These are phyloP conservation scores for Spathaspora hagerdaliae DNA, from an alignment of 805 yeast species.

Conservation along the genomic window DNA sequence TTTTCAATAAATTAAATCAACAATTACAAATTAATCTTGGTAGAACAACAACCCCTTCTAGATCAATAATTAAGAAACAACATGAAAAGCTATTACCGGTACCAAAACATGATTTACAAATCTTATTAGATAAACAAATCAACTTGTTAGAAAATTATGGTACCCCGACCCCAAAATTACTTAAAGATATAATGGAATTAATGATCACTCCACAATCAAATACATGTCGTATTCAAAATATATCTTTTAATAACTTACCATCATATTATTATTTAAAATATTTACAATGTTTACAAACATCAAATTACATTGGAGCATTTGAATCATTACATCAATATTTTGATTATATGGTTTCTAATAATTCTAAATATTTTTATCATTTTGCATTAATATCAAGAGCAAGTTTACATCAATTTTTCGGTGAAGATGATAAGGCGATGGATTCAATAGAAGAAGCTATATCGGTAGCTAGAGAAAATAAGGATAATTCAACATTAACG, in stretches of 20 bases:
- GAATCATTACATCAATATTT: conserved; percentile 55
- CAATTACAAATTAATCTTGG: conserved; percentile 9
- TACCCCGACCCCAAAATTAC: conserved; percentile 42
- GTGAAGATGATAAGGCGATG: conserved; percentile 63
- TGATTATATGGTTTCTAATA: conserved; percentile 71
- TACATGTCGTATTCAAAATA: conserved; percentile 27
- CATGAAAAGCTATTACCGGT: conserved; percentile 27
- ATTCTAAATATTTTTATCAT: conserved; percentile 64
- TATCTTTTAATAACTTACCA: conserved; percentile 25
- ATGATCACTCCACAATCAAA: conserved; percentile 47
- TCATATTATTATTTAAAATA: conserved; percentile 55
- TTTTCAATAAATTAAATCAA: conserved; percentile 14
- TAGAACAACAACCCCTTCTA: conserved; percentile 3
- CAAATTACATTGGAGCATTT: conserved; percentile 59
- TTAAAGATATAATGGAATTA: conserved; percentile 37
- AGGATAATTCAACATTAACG: conserved; percentile 68
- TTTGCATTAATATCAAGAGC: conserved; percentile 74
- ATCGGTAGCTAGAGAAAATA: conserved; percentile 80
- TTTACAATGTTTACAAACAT: conserved; percentile 51
- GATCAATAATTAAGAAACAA: background rate
- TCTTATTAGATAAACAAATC: conserved; percentile 51
- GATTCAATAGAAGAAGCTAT: conserved; percentile 84
- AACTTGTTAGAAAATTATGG: conserved; percentile 49
- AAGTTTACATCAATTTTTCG: conserved; percentile 64
- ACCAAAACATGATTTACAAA: conserved; percentile 49